Evolutionary conservation across 2,329 filamentous ascomycete genomes (phyloP).

Genomic region (Aspergillus udagawae): DNA sequence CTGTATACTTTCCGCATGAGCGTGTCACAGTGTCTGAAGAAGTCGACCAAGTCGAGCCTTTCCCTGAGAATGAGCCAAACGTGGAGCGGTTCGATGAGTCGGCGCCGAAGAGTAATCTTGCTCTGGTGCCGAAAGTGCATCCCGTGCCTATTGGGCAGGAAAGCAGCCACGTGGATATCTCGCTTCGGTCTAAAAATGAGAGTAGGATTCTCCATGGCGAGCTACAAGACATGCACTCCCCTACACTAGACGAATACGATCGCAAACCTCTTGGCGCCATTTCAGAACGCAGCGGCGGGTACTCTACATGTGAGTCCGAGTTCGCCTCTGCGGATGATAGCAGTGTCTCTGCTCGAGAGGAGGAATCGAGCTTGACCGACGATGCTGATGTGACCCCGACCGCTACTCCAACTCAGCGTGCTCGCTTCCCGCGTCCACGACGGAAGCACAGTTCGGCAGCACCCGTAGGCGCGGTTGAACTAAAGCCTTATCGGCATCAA

Average conservation of each 20-base stretch:
- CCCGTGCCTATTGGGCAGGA: slow-evolving; percentile 24
- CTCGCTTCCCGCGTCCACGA: slow-evolving; percentile 23
- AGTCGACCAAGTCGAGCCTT: slow-evolving; percentile 20
- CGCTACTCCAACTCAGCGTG: slow-evolving; percentile 38
- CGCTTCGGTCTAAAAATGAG: slow-evolving; percentile 57
- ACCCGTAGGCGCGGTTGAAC: slow-evolving; percentile 84
- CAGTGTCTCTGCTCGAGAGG: slow-evolving; percentile 40
- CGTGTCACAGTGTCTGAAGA: slow-evolving; percentile 37
- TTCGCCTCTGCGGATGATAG: slow-evolving; percentile 41
- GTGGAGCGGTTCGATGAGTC: slow-evolving; percentile 23
- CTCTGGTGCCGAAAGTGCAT: slow-evolving; percentile 26
- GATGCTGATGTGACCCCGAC: slow-evolving; percentile 50
- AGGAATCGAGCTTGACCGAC: slow-evolving; percentile 53
- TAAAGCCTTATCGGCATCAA: slow-evolving; percentile 96
- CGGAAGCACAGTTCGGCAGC: slow-evolving; percentile 27
- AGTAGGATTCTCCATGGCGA: slow-evolving; percentile 60
- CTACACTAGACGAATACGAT: slow-evolving; percentile 35
- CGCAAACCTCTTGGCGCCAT: slow-evolving; percentile 34
- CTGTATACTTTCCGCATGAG: slow-evolving; percentile 62
- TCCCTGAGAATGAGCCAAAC: slow-evolving; percentile 16
- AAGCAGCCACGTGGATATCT: slow-evolving; percentile 57
- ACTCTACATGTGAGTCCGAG: slow-evolving; percentile 45
- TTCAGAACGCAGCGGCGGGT: slow-evolving; percentile 34
- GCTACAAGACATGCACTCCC: slow-evolving; percentile 40
- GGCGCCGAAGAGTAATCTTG: slow-evolving; percentile 23